Evolutionary conservation across 805 yeast species (phyloP).

Genomic region (Maudiozyma barnettii): DNA sequence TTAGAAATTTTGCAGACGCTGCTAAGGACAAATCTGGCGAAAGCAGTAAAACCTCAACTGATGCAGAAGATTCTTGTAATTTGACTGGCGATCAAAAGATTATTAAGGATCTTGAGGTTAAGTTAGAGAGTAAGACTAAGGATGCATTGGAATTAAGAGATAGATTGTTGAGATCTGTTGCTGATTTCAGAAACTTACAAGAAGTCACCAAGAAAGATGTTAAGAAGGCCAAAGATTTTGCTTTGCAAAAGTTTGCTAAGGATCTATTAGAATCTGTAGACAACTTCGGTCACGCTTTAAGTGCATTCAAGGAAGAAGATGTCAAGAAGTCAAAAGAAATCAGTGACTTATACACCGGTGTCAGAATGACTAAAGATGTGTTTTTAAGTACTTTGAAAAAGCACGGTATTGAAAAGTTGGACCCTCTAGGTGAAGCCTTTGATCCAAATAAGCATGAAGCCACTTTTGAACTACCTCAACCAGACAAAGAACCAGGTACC

Average conservation of each 20-base stretch:
- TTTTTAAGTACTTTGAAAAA: slow-evolving; percentile 72
- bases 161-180: slow-evolving; percentile 70
- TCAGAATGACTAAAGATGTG: slow-evolving; percentile 77
- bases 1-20: slow-evolving; percentile 22
- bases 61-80: slow-evolving; percentile 6
- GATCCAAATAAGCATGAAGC: slow-evolving; percentile 94
- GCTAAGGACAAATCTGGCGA: slow-evolving; percentile 14
- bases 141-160: slow-evolving; percentile 79
- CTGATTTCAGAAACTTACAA: slow-evolving; percentile 89
- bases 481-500: slow-evolving; percentile 85
- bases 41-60: slow-evolving; percentile 2
- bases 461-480: slow-evolving; percentile 76
- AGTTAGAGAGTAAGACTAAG: slow-evolving; percentile 52
- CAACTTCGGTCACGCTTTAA: slow-evolving; percentile 79
- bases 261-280: slow-evolving; percentile 85
- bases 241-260: slow-evolving; percentile 83
- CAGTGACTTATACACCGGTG: slow-evolving; percentile 74
- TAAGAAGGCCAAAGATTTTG: slow-evolving; percentile 81
- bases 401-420: slow-evolving; percentile 73
- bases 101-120: slow-evolving; percentile 37
- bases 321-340: slow-evolving; percentile 52
- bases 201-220: slow-evolving; percentile 81
- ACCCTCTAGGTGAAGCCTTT: slow-evolving; percentile 76
- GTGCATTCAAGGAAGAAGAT: slow-evolving; percentile 58
- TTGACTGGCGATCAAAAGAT: slow-evolving; percentile 20